phyloP scores from a whole-genome alignment of 208 protist genomes.

The Trypanosoma platydactyli region DNA sequence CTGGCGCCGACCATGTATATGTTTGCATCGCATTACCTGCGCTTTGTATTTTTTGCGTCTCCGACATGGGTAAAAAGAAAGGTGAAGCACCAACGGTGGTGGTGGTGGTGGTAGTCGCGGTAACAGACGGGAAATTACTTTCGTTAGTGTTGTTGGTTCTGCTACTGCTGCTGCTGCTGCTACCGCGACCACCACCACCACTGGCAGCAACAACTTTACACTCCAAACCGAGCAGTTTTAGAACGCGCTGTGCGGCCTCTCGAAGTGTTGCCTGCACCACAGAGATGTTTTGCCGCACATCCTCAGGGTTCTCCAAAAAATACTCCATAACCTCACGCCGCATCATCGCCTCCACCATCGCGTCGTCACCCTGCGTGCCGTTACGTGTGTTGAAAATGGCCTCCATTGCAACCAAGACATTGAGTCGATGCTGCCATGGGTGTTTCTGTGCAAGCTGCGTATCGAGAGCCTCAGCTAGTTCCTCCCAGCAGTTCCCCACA shows the following conservation, averaged over 20 bases:
- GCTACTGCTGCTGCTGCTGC: background rate
- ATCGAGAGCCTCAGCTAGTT: constrained; percentile 31
- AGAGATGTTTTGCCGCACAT: constrained; percentile 39
- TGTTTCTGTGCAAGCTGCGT: constrained; percentile 31
- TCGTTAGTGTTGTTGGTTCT: no score
- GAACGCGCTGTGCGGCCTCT: constrained; percentile 39
- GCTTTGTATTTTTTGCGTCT: constrained; percentile 2
- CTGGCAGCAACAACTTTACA: background rate
- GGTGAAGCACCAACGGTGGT: background rate
- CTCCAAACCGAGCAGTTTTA: constrained; percentile 34
- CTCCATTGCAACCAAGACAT: constrained; percentile 50
- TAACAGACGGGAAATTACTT: no score
- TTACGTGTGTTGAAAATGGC: constrained; percentile 31
- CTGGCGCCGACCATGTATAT: constrained; percentile 7
- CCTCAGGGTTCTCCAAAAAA: constrained; percentile 42
- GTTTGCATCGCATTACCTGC: constrained; percentile 5
- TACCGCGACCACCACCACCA: background rate
- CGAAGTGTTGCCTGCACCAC: constrained; percentile 53
- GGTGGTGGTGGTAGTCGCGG: background rate
- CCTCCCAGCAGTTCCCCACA: constrained; percentile 9
- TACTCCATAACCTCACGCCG: constrained; percentile 22
- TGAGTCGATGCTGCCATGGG: constrained; percentile 56
- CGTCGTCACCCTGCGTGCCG: constrained; percentile 7
- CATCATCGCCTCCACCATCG: constrained; percentile 12
- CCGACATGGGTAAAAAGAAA: background rate